A percentile compares a stretch with the other conserved stretches of the same genome.
phyloP scores from a whole-genome alignment of 352 stramenopile species.

The Peronospora farinosa region DNA sequence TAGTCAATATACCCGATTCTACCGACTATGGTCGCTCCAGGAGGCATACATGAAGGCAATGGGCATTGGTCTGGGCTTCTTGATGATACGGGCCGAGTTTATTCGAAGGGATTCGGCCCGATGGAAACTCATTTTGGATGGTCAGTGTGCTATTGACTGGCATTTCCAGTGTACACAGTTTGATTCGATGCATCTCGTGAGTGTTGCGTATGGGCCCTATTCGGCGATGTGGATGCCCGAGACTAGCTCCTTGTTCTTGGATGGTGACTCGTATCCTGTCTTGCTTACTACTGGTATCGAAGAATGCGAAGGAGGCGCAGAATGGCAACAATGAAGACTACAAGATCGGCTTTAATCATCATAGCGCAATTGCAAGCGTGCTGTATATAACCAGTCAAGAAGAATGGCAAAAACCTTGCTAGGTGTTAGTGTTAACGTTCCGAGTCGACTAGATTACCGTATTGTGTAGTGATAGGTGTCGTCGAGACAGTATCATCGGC shows the following conservation, averaged over 20 bases:
- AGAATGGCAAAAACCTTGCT: too few species aligned
- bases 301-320: too few species aligned
- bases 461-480: too few species aligned
- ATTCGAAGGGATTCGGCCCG: constrained; percentile 1
- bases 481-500: too few species aligned
- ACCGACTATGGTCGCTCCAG: constrained; percentile 71
- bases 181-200: constrained; percentile 39
- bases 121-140: constrained; percentile 44
- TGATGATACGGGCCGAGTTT: constrained; percentile 54
- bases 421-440: too few species aligned
- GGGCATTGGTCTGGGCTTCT: constrained; percentile 60
- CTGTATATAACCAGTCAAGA: too few species aligned
- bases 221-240: constrained; percentile 37
- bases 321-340: too few species aligned
- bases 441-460: too few species aligned
- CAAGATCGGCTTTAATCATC: too few species aligned
- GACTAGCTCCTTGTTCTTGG: constrained; percentile 40
- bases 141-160: constrained; percentile 36
- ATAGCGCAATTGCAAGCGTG: too few species aligned
- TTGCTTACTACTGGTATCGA: too few species aligned
- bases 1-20: constrained; percentile 42
- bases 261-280: not conserved
- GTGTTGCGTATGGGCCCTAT: constrained; percentile 38
- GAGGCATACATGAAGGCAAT: constrained; percentile 74
- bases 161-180: constrained; percentile 33